These are phyloP conservation scores for Cadophora gregata DNA, from an alignment of 2,329 filamentous ascomycete genomes.

Conservation along the genomic window DNA sequence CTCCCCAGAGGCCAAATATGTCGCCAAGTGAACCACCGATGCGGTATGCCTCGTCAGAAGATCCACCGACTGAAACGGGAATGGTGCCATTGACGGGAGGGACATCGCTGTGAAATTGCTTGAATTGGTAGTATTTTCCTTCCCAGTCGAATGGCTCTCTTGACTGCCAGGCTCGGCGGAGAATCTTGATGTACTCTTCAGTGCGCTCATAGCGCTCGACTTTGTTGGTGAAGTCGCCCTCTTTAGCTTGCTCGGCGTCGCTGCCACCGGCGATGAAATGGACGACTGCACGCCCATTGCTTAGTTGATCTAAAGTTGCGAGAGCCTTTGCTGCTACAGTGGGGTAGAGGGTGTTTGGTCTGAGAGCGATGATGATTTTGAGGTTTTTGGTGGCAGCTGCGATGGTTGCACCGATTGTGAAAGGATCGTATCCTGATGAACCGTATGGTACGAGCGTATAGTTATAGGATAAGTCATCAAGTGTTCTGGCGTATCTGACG, in stretches of 20 bases:
- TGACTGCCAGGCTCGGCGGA: conserved; percentile 63
- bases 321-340: conserved; percentile 67
- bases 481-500: conserved; percentile 58
- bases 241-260: conserved; percentile 63
- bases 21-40: conserved; percentile 63
- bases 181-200: conserved; percentile 67
- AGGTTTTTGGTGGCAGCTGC: conserved; percentile 61
- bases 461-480: conserved; percentile 66
- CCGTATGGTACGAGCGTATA: conserved; percentile 67
- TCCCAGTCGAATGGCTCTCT: conserved; percentile 66
- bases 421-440: conserved; percentile 61
- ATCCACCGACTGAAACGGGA: conserved; percentile 64
- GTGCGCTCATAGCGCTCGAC: conserved; percentile 62
- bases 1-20: conserved; percentile 69
- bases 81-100: conserved; percentile 59
- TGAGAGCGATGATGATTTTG: conserved; percentile 65
- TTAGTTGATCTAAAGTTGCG: conserved; percentile 65
- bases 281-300: conserved; percentile 61
- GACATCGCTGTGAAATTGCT: conserved; percentile 60
- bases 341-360: conserved; percentile 66
- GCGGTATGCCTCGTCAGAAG: conserved; percentile 63
- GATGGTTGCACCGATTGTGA: conserved; percentile 64
- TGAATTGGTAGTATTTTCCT: conserved; percentile 64
- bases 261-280: conserved; percentile 69
- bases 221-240: conserved; percentile 65